Base-by-base conservation (phyloP, 495 filamentous ascomycete species). In the Podospora pseudocomata region DNA sequence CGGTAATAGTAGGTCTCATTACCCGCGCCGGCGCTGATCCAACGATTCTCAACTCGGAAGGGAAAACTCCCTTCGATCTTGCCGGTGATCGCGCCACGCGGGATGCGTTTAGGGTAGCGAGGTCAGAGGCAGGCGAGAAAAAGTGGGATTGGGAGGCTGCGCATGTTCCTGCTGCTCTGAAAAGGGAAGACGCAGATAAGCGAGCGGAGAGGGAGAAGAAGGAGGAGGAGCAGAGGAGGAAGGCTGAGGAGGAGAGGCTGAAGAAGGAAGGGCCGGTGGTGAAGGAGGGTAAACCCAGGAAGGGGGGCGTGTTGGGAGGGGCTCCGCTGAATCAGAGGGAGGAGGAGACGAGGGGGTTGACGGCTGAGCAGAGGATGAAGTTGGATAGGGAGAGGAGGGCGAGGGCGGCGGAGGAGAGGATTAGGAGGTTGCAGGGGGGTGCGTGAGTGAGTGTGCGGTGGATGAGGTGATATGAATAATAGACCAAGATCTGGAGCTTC, bases 91-190 rank as follows among this genome's bases (percentile, higher is more conserved):
- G 94, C 2, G 80, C 89, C 3, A 97, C 93, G 0, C 87, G 95
- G 1, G 94, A 98, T 73, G 92, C 93, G 4, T 99, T 99, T 81
- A 90, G 96, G 3, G 84, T 97, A 26, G 92, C 93, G 0, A 89
- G 95, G 9, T 82, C 85, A 59, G 90, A 94, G 72, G 82, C 97
- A 1, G 94, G 93, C 2, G 93, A 95, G 73, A 71, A 72, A 0
- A 77, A 75, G 5, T 97, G 91, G 91, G 85, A 93, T 76, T 99
- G 96, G 96, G 84, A 88, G 2, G 79, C 76, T 1, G 90, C 92
- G 2, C 82, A 84, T 20, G 87, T 98, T 0, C 93, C 94, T 1
- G 73, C 87, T 0, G 80, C 89, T 0, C 76, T 99, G 7, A 88
- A 86, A 4, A 88, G 85, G 69, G 77, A 81, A 4, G 91, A 96